Evolutionary conservation across 164 flowering plant species (phyloP).

Genomic region (Stephania cephalantha): DNA sequence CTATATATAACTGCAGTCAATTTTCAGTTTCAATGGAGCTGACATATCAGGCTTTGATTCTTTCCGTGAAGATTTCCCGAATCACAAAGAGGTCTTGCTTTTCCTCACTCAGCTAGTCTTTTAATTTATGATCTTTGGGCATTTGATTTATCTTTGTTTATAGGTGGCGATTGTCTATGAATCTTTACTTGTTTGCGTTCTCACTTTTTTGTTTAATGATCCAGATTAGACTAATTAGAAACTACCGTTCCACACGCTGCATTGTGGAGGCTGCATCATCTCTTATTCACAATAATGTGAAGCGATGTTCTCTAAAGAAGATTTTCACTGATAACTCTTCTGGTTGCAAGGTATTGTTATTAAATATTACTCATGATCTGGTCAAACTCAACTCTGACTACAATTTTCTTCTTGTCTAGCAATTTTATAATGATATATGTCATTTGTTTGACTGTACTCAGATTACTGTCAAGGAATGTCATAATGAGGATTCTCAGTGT

Average conservation of each 20-base stretch:
- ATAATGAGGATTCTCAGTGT: conserved; percentile 84
- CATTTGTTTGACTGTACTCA: conserved; percentile 21
- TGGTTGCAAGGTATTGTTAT: conserved; percentile 64
- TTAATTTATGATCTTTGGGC: not conserved
- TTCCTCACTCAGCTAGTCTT: not conserved
- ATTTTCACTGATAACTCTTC: conserved; percentile 67
- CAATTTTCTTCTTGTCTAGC: not conserved
- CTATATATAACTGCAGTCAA: conserved; percentile 58
- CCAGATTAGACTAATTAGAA: conserved; percentile 69
- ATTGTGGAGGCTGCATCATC: conserved; percentile 91
- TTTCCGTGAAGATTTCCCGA: conserved; percentile 76
- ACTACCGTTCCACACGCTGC: conserved; percentile 86
- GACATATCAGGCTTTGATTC: conserved; percentile 83
- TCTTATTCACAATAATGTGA: conserved; percentile 65
- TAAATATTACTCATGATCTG: not conserved
- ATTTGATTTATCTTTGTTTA: not conserved
- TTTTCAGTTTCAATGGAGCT: conserved; percentile 96
- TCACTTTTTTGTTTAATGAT: conserved; percentile 12
- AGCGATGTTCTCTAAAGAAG: conserved; percentile 55
- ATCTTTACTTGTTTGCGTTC: not conserved
- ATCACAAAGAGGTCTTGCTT: conserved; percentile 67
- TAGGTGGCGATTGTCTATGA: not conserved
- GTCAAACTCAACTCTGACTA: not conserved
- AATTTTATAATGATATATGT: conserved; percentile 1
- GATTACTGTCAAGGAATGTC: conserved; percentile 79